A percentile compares a stretch with the other conserved stretches of the same genome.
phyloP scores from a whole-genome alignment of 2,329 filamentous ascomycete genomes.

The Verticillium alfalfae region DNA sequence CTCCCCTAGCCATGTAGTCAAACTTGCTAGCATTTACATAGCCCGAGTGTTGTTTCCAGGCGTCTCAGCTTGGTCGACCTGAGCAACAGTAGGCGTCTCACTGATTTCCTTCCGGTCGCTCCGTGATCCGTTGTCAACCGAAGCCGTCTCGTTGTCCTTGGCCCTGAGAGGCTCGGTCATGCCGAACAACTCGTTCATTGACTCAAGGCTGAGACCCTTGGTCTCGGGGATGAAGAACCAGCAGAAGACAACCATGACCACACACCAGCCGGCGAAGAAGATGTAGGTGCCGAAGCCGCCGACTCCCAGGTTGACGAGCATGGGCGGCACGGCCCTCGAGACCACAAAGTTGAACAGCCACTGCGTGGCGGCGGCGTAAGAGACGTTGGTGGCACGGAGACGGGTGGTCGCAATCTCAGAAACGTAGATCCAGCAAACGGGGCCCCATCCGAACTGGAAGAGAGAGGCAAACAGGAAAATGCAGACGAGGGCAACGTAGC shows the following conservation, averaged over 20 bases:
- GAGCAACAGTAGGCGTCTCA: not conserved
- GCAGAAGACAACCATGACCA: conserved; percentile 11
- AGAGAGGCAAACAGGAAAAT: conserved; percentile 55
- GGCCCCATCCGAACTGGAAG: conserved; percentile 33
- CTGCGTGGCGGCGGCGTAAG: conserved; percentile 55
- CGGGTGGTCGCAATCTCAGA: conserved; percentile 48
- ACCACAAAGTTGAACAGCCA: conserved; percentile 64
- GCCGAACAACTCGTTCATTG: conserved; percentile 8
- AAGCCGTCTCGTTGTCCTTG: conserved; percentile 4
- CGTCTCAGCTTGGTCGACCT: not conserved
- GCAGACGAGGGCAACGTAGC: conserved; percentile 60
- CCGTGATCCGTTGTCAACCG: not conserved
- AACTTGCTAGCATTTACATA: too few relatives aligned
- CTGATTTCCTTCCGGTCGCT: not conserved
- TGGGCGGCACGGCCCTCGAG: conserved; percentile 56
- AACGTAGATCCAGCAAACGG: conserved; percentile 37
- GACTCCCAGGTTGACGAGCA: conserved; percentile 46
- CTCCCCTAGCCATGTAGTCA: too few relatives aligned
- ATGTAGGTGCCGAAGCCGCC: conserved; percentile 37
- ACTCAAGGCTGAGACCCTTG: conserved; percentile 27
- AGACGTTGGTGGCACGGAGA: conserved; percentile 43
- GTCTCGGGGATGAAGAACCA: conserved; percentile 45
- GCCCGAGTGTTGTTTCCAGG: too few relatives aligned
- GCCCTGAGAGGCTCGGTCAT: not conserved
- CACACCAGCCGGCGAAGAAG: conserved; percentile 32